Evolutionary conservation across 768 basidiomycete species (phyloP).

Genomic region (Holtermannia corniformis): DNA sequence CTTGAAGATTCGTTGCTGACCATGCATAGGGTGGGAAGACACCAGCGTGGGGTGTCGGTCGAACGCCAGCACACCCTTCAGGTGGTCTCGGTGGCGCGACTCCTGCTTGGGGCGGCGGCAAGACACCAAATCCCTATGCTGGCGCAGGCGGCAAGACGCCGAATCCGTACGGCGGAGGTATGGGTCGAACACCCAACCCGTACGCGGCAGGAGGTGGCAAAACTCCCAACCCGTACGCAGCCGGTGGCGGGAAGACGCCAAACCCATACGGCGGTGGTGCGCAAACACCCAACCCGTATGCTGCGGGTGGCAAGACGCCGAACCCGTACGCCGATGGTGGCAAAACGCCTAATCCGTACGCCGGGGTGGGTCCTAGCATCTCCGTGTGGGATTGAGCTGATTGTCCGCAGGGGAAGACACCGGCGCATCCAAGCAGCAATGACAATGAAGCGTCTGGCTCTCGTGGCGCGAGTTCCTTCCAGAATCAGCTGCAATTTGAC

Average conservation of each 20-base stretch:
- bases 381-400: no score
- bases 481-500: no score
- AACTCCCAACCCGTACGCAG: constrained; percentile 53
- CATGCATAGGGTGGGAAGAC: constrained; percentile 35
- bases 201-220: constrained; percentile 21
- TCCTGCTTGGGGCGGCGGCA: constrained; percentile 26
- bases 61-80: constrained; percentile 11
- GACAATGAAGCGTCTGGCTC: no score
- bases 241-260: constrained; percentile 16
- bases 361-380: not conserved
- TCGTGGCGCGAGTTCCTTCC: no score
- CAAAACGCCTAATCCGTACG: constrained; percentile 18
- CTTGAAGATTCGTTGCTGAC: constrained; percentile 4
- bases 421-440: no score
- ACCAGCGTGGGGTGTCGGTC: constrained; percentile 43
- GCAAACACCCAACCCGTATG: constrained; percentile 14
- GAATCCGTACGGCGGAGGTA: constrained; percentile 52
- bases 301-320: constrained; percentile 22
- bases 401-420: no score
- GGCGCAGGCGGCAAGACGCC: constrained; percentile 56
- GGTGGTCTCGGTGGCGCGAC: constrained; percentile 2
- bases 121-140: constrained; percentile 48
- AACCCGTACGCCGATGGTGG: constrained; percentile 9
- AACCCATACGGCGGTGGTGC: constrained; percentile 28
- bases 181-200: not conserved